phyloP scores from a whole-genome alignment of 83 land plant genomes.

The Isoetes engelmannii region DNA sequence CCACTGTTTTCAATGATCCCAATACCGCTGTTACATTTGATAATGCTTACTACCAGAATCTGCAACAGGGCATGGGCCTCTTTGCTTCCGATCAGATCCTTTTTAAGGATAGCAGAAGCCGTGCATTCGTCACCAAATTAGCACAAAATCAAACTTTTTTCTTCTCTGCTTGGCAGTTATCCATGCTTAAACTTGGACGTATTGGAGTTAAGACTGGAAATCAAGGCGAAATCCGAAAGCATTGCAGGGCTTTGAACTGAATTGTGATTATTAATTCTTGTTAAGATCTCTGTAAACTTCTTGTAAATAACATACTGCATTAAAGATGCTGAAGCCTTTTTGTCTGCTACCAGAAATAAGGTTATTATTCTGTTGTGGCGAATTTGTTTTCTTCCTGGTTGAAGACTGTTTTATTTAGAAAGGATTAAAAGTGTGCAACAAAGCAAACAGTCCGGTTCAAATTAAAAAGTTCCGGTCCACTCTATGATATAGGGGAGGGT shows the following conservation, averaged over 20 bases:
- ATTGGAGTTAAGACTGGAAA: not conserved
- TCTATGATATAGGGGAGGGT: too few species aligned
- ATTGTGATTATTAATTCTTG: too few species aligned
- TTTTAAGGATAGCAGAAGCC: not conserved
- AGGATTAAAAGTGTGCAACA: too few species aligned
- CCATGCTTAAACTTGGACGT: not conserved
- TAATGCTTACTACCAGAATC: conserved; percentile 4
- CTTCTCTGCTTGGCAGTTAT: not conserved
- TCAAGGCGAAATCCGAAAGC: conserved; percentile 1
- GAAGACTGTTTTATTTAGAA: too few species aligned
- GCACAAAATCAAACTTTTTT: not conserved
- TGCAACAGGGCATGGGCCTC: not conserved
- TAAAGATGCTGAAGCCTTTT: too few species aligned
- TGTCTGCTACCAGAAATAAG: too few species aligned
- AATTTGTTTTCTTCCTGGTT: too few species aligned
- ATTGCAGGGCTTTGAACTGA: not conserved
- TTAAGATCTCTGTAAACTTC: too few species aligned
- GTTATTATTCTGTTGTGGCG: too few species aligned
- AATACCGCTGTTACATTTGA: not conserved
- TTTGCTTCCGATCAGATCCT: not conserved
- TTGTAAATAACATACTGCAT: too few species aligned
- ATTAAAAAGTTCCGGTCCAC: too few species aligned
- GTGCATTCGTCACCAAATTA: not conserved
- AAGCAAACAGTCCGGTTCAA: too few species aligned
- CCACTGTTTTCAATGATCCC: not conserved